Percentiles rank a stretch among this genome's conserved stretches.
Conservation (phyloP, 2,329 filamentous ascomycete genomes). For the Basipetospora chlamydospora region DNA sequence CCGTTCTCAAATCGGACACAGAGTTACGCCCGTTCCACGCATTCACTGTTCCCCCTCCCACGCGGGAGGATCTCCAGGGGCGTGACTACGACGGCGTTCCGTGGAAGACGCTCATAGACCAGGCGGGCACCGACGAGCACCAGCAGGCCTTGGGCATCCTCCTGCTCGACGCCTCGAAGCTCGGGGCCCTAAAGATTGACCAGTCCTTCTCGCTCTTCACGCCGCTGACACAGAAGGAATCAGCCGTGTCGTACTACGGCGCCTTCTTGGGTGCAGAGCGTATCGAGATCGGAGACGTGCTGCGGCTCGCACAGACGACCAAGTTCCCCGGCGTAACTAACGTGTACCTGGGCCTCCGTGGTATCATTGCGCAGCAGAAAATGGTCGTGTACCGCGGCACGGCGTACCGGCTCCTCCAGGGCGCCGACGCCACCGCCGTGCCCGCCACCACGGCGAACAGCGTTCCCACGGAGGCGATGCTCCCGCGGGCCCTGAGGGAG, state of each 20-base stretch:
- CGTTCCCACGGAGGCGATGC: slow-evolving; percentile 21
- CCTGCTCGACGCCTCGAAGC: slow-evolving; percentile 35
- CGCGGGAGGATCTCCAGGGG: slow-evolving; percentile 22
- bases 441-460: slow-evolving; percentile 9
- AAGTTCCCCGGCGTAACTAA: slow-evolving; percentile 17
- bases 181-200: slow-evolving; percentile 33
- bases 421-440: slow-evolving; percentile 11
- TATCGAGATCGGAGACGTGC: slow-evolving; percentile 29
- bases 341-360: slow-evolving; percentile 5
- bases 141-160: slow-evolving; percentile 11
- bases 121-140: slow-evolving; percentile 14
- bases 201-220: slow-evolving; percentile 35
- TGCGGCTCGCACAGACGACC: slow-evolving; percentile 29
- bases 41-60: slow-evolving; percentile 32
- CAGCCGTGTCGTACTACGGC: slow-evolving; percentile 26
- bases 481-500: slow-evolving; percentile 25
- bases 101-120: slow-evolving; percentile 22
- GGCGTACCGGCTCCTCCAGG: slow-evolving; percentile 21
- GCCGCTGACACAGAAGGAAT: slow-evolving; percentile 16
- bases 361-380: slow-evolving; percentile 6
- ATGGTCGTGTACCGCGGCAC: slow-evolving; percentile 25
- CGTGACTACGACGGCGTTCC: slow-evolving; percentile 25
- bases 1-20: slow-evolving; percentile 22
- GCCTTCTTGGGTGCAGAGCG: slow-evolving; percentile 37
- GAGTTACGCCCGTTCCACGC: slow-evolving; percentile 36